Conservation (phyloP, 140 eudicot genomes). For the Flaveria floridana region DNA sequence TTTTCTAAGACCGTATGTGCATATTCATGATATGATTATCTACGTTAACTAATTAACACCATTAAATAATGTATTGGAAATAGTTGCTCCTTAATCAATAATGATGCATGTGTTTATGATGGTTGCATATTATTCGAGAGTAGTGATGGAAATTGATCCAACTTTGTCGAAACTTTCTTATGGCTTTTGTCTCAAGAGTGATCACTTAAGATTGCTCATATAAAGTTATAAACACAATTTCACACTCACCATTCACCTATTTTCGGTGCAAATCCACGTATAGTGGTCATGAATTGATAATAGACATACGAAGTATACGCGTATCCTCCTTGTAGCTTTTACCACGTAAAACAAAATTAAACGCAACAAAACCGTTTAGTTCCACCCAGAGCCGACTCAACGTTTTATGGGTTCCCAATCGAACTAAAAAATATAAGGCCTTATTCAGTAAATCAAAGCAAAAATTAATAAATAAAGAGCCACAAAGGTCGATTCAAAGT, state of each 20-base stretch:
- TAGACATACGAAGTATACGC: not conserved
- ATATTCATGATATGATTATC: no score
- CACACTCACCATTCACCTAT: constrained; percentile 26
- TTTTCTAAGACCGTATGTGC: no score
- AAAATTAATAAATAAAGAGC: no score
- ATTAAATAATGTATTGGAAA: no score
- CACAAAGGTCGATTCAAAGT: no score
- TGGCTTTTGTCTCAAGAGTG: constrained; percentile 27
- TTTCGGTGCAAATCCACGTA: constrained; percentile 17
- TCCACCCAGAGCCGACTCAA: no score
- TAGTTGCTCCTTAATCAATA: not conserved
- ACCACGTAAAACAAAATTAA: not conserved
- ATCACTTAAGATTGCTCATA: not conserved
- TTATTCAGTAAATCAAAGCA: no score
- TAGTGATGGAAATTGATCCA: constrained; percentile 6
- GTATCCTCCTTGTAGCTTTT: not conserved
- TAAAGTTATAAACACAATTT: not conserved
- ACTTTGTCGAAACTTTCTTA: constrained; percentile 15
- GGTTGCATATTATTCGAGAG: constrained; percentile 7
- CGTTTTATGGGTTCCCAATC: no score
- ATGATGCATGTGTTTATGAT: not conserved
- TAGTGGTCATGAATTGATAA: constrained; percentile 7
- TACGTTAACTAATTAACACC: no score
- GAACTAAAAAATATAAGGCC: no score
- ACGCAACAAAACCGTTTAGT: no score